These are phyloP conservation scores for Corniculantispora saksenae DNA, from an alignment of 2,329 filamentous ascomycete species.

Conservation along the genomic window DNA sequence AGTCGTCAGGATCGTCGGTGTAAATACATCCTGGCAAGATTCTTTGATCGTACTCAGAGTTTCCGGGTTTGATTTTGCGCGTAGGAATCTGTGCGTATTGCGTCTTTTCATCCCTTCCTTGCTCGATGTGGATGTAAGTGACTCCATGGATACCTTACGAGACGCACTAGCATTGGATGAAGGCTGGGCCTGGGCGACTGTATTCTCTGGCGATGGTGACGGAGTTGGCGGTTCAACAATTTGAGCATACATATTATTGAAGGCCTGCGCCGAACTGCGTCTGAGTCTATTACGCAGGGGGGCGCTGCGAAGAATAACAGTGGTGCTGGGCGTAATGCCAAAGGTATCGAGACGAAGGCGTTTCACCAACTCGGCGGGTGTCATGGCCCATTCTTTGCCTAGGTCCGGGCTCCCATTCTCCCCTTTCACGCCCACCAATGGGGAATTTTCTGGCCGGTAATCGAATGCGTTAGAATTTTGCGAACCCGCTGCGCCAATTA, in stretches of 20 bases:
- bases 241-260: slow-evolving; percentile 20
- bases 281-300: slow-evolving; percentile 22
- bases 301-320: slow-evolving; percentile 30
- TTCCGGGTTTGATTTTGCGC: slow-evolving; percentile 40
- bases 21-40: slow-evolving; percentile 26
- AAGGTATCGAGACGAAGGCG: slow-evolving; percentile 29
- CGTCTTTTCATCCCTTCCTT: slow-evolving; percentile 11
- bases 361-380: slow-evolving; percentile 29
- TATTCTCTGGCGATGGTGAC: not conserved
- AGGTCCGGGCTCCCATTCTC: not conserved
- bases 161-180: not conserved
- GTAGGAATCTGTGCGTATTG: slow-evolving; percentile 10
- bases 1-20: slow-evolving; percentile 57
- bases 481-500: slow-evolving; percentile 26
- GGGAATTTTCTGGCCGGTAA: slow-evolving; percentile 14
- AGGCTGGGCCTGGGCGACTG: not conserved
- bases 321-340: slow-evolving; percentile 30
- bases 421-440: slow-evolving; percentile 14
- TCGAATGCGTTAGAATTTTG: slow-evolving; percentile 25
- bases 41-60: slow-evolving; percentile 39
- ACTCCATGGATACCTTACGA: slow-evolving; percentile 6
- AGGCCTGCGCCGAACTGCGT: slow-evolving; percentile 29
- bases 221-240: slow-evolving; percentile 6
- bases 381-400: slow-evolving; percentile 23
- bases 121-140: slow-evolving; percentile 1